phyloP scores from a whole-genome alignment of 1,139 yeast species.

The Taphrina betulina region DNA sequence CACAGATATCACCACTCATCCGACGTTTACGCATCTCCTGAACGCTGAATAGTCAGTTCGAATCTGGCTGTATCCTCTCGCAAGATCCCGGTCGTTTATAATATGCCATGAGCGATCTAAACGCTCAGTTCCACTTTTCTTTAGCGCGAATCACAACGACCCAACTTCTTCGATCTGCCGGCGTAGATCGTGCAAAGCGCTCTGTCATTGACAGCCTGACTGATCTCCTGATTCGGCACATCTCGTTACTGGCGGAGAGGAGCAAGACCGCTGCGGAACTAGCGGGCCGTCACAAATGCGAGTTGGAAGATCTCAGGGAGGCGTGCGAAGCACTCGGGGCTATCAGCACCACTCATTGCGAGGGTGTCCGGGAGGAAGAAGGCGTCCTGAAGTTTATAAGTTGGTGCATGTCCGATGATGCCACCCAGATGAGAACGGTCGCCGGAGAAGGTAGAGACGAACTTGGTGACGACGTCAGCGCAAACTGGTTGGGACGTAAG shows the following conservation, averaged over 20 bases:
- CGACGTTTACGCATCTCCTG: too few species aligned
- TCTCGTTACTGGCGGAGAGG: constrained; percentile 49
- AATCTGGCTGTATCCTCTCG: too few species aligned
- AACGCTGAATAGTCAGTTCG: too few species aligned
- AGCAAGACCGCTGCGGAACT: constrained; percentile 47
- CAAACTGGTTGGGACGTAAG: constrained; percentile 33
- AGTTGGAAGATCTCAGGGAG: constrained; percentile 55
- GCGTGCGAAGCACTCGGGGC: constrained; percentile 59
- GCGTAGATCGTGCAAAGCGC: constrained; percentile 70
- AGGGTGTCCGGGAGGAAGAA: constrained; percentile 47
- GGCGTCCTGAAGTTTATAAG: constrained; percentile 50
- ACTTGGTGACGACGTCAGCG: constrained; percentile 23
- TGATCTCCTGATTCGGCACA: constrained; percentile 60
- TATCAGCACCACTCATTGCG: constrained; percentile 45
- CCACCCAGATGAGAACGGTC: constrained; percentile 30
- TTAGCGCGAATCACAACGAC: constrained; percentile 33
- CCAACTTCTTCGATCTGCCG: constrained; percentile 65
- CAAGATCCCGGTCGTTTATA: too few species aligned
- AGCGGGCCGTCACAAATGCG: constrained; percentile 49
- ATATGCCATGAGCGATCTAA: constrained; percentile 20
- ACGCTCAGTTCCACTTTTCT: constrained; percentile 32
- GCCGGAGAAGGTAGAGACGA: constrained; percentile 32
- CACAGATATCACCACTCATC: too few species aligned
- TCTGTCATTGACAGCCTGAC: constrained; percentile 61
- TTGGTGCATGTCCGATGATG: constrained; percentile 48